Conservation (phyloP, 805 yeast species). For the Lachancea dasiensis region DNA sequence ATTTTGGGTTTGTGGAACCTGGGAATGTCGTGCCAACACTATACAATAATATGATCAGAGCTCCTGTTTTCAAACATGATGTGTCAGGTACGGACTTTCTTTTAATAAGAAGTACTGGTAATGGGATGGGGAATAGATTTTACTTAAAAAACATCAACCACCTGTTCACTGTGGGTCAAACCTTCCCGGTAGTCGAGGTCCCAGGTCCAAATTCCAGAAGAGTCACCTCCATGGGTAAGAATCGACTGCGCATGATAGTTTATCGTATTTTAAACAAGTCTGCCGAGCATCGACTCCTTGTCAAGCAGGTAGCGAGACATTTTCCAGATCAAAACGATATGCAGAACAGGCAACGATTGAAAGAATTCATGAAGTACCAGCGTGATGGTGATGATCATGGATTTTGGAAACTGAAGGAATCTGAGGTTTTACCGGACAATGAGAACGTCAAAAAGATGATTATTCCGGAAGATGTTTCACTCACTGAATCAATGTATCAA, state of each 20-base stretch:
- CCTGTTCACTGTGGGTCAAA: conserved; percentile 84
- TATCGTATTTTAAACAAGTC: conserved; percentile 76
- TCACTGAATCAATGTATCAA: conserved; percentile 86
- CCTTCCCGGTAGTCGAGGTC: conserved; percentile 86
- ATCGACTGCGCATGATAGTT: conserved; percentile 88
- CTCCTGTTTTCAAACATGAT: conserved; percentile 90
- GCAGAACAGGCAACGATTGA: conserved; percentile 91
- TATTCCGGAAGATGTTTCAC: conserved; percentile 82
- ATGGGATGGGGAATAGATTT: conserved; percentile 64
- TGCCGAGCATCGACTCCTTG: conserved; percentile 67
- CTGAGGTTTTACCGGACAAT: conserved; percentile 62
- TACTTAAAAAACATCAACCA: conserved; percentile 64
- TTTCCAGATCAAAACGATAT: conserved; percentile 97
- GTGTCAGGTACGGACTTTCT: conserved; percentile 73
- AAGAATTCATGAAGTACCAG: conserved; percentile 97
- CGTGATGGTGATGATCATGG: conserved; percentile 93
- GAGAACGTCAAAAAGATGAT: conserved; percentile 78
- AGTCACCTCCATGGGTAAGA: conserved; percentile 88
- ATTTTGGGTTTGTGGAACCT: conserved; percentile 91
- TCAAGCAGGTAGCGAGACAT: conserved; percentile 82
- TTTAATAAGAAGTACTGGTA: conserved; percentile 72
- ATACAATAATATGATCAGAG: conserved; percentile 85
- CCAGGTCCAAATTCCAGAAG: conserved; percentile 98
- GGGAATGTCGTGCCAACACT: conserved; percentile 92
- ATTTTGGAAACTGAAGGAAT: conserved; percentile 78